Percentiles rank a stretch among this genome's conserved stretches.
Evolutionary conservation across 140 eudicot species (phyloP).

Genomic region (Anethum foeniculum): DNA sequence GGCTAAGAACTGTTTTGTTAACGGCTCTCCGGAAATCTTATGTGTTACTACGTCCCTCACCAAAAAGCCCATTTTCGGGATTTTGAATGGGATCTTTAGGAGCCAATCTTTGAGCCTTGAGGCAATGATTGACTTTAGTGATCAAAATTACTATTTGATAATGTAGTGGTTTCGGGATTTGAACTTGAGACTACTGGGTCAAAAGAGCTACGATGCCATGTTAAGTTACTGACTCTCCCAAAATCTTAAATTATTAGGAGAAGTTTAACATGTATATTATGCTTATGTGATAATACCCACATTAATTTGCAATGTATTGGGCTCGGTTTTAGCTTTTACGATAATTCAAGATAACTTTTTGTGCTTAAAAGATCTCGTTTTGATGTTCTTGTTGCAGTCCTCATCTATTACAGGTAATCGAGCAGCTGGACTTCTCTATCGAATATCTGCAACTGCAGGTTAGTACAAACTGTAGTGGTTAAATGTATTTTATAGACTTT

Average conservation of each 20-base stretch:
- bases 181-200: not conserved
- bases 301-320: not conserved
- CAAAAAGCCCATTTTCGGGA: not conserved
- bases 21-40: not conserved
- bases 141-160: not conserved
- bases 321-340: not conserved
- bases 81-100: not conserved
- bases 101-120: not conserved
- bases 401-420: conserved; percentile 30
- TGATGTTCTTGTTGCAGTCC: conserved; percentile 31
- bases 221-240: not conserved
- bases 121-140: not conserved
- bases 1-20: not conserved
- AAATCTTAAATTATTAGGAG: not conserved
- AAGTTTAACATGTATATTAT: not conserved
- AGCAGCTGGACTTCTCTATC: conserved; percentile 41
- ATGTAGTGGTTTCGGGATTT: not conserved
- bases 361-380: not conserved
- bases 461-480: conserved; percentile 15
- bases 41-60: not conserved
- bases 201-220: not conserved
- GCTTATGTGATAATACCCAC: not conserved
- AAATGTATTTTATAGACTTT: not conserved
- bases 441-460: conserved; percentile 75
- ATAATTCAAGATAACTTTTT: not conserved